Conservation (phyloP, 306 rosid genomes). For the Hippophae gyantsensis region DNA sequence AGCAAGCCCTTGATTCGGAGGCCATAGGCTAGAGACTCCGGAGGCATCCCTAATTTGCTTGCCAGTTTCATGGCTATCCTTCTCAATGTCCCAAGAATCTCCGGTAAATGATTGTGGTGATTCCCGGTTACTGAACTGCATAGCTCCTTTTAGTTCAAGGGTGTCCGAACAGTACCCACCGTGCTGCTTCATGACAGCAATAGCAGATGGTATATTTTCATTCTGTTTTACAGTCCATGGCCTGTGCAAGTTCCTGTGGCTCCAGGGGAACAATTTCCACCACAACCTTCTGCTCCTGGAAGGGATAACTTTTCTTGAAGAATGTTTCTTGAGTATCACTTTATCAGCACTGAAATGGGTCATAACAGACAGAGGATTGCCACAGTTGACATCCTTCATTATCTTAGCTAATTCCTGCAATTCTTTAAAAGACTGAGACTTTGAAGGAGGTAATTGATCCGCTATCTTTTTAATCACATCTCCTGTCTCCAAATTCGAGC, state of each 20-base stretch:
- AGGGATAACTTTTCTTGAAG: constrained; percentile 76
- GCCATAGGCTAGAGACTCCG: constrained; percentile 49
- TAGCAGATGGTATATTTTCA: constrained; percentile 15
- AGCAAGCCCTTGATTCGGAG: constrained; percentile 77
- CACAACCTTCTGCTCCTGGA: constrained; percentile 62
- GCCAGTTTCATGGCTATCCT: constrained; percentile 15
- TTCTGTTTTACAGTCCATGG: constrained; percentile 21
- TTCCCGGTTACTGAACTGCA: constrained; percentile 27
- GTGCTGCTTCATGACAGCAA: constrained; percentile 28
- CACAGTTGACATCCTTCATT: constrained; percentile 25
- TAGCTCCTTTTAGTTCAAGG: constrained; percentile 43
- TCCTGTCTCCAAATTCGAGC: constrained; percentile 67
- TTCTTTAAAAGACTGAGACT: constrained; percentile 39
- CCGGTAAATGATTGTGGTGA: constrained; percentile 35
- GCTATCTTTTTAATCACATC: constrained; percentile 25
- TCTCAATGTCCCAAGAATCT: constrained; percentile 22
- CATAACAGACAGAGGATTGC: constrained; percentile 45
- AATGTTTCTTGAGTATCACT: constrained; percentile 69
- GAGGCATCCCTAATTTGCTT: constrained; percentile 28
- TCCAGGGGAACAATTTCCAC: constrained; percentile 88
- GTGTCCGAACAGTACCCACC: constrained; percentile 70
- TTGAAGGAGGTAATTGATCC: constrained; percentile 24
- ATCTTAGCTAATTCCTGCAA: constrained; percentile 30
- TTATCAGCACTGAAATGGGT: constrained; percentile 65
- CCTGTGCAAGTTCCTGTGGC: constrained; percentile 60